Percentiles rank a stretch among this genome's conserved stretches.
Conservation (phyloP, 495 filamentous ascomycete genomes). For the Extremus antarcticus region DNA sequence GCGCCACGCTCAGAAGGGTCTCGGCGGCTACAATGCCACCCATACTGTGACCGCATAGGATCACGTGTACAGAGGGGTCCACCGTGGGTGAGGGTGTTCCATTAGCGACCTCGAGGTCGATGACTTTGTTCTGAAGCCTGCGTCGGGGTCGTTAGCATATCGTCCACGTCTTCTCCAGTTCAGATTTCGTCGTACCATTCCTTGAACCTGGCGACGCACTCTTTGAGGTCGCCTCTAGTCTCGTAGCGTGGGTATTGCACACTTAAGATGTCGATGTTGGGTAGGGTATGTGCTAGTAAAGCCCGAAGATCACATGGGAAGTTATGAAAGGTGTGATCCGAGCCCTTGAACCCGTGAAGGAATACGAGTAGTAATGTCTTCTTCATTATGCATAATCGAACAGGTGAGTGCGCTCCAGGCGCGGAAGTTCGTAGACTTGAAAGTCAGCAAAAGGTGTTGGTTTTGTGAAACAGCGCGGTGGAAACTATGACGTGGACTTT, state of each 20-base stretch:
- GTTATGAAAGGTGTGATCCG: conserved; percentile 72
- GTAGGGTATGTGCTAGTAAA: conserved; percentile 58
- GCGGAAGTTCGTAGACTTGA: too few relatives aligned
- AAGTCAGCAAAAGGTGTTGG: too few relatives aligned
- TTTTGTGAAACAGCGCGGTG: too few relatives aligned
- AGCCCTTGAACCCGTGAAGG: conserved; percentile 97
- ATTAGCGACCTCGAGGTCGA: conserved; percentile 81
- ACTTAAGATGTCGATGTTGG: conserved; percentile 57
- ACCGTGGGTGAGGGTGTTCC: conserved; percentile 76
- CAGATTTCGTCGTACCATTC: conserved; percentile 56
- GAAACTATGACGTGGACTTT: not conserved
- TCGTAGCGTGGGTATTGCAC: conserved; percentile 84
- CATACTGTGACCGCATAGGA: conserved; percentile 90
- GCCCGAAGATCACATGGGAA: conserved; percentile 66
- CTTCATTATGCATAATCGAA: conserved; percentile 58
- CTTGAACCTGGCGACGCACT: conserved; percentile 68
- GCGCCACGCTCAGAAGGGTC: conserved; percentile 56
- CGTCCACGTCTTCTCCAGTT: not conserved
- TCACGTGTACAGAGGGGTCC: conserved; percentile 73
- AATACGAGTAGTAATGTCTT: conserved; percentile 86
- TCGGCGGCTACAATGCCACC: conserved; percentile 94
- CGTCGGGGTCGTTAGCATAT: conserved; percentile 32
- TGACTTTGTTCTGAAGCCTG: conserved; percentile 74
- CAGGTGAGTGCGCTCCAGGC: not conserved
- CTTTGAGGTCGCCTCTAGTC: conserved; percentile 74